Evolutionary conservation across 2,329 filamentous ascomycete species (phyloP), one percentile per base, ranked within the genome.

Genomic region (Epichloe amarillans): DNA sequence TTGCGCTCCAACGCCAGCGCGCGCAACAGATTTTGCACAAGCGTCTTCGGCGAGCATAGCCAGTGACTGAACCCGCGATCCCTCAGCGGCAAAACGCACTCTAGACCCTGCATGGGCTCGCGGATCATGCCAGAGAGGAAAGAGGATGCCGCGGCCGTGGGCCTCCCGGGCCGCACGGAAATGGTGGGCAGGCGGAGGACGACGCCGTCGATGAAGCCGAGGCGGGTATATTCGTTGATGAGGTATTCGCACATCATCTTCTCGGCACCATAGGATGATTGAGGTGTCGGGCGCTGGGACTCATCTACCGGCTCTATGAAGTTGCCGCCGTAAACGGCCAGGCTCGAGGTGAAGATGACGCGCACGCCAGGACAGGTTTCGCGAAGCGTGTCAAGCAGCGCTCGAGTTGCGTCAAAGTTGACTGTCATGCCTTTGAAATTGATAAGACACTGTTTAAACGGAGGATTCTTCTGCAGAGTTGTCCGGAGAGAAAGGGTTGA

Each of bases 41-140:
- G 61, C 0, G 65, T 72, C 47, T 64, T 68, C 0, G 73, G 74
- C 38, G 72, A 74, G 57, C 72, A 74, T 19, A 77, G 60, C 72
- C 73, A 75, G 17, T 68, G 70, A 15, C 63, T 62, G 56, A 73
- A 74, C 0, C 55, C 59, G 5, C 72, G 62, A 52, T 67, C 63
- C 33, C 70, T 64, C 38, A 73, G 63, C 5, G 75, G 69, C 1
- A 76, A 66, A 1, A 71, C 57, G 38, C 68, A 72, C 43, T 69
- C 62, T 38, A 69, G 59, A 7, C 75, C 75, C n/a, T 54, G 47
- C 45, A 72, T 63, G 11, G 72, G 67, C 37, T 82, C 79, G 12
- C 79, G 69, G 48, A 82, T 74, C 59, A 82, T 80, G 3, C 79
- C 79, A 4, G 69, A 77, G 3, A 80, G 69, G 58, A 82, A 82